Conservation (phyloP, 139 green algal species). For the Chlorella ohadii region DNA sequence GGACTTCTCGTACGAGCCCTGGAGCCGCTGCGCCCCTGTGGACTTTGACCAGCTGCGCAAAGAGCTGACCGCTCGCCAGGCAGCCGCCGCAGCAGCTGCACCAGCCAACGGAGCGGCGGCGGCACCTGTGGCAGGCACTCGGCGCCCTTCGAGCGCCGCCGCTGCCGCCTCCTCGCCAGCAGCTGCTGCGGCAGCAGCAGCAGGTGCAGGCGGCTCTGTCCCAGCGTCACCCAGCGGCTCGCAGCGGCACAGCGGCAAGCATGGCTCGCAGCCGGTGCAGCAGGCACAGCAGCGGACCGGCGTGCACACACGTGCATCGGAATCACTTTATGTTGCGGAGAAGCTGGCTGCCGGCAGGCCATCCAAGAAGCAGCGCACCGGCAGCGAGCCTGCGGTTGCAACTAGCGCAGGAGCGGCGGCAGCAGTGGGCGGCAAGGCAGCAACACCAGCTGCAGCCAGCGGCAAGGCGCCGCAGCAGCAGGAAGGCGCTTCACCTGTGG, state of each 20-base stretch:
- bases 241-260: neutral
- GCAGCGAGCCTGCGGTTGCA: neutral
- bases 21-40: conserved; percentile 6
- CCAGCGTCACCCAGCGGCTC: no score
- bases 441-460: neutral
- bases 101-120: neutral
- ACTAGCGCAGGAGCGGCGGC: neutral
- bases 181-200: neutral
- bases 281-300: no score
- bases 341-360: neutral
- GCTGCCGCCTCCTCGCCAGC: no score
- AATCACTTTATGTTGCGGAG: neutral
- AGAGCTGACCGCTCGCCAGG: neutral
- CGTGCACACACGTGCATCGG: no score
- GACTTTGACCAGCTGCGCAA: neutral
- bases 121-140: neutral
- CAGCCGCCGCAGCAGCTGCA: neutral
- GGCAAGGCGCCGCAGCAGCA: neutral
- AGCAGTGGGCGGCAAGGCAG: no score
- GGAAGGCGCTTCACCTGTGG: no score
- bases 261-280: neutral
- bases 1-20: conserved; percentile 12
- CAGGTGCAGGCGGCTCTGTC: neutral
- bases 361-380: neutral
- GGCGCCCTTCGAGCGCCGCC: neutral